Evolutionary conservation across 148 eudicot species (phyloP), one percentile per base, ranked within the genome.

Genomic region (Cornus controversa): DNA sequence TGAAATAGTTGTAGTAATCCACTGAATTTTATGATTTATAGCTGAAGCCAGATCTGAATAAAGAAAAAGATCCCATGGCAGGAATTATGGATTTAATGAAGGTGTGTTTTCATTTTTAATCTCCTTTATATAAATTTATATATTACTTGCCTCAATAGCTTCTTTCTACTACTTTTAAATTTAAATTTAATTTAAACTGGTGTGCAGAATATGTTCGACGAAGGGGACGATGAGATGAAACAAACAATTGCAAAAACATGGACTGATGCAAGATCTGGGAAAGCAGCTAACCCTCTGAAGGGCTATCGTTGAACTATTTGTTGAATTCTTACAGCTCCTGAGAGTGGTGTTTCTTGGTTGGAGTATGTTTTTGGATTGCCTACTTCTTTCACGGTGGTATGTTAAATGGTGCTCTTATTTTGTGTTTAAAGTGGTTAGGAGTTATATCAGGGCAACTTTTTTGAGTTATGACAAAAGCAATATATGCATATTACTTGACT

Each of bases 21-120:
- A 40, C 45, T 40, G 45, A 9, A 40, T 40, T 40, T 40, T 40
- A 9, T 40, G 18, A 26, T 37, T 31, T 82, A 64, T 79, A 95
- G 97, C 66, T 95, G 77, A 95, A 89, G 84, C 93, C 97, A 11
- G 90, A 79, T 40, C 58, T 91, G 71, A 96, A 89, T 73, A 89
- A 93, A 79, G 95, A 90, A 47, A 80, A 84, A 76, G 98, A 93
- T 70, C 96, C 98, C 3, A 95, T 93, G 98, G 97, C 94, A 34
- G 98, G 98, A 58, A 93, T 95, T 27, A 93, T 95, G 97, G 96
- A 91, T 77, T 79, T 93, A 72, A 91, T 95, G 98, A 95, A 95
- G 98, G 98, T 89, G 82, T 24, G 50, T 26, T 27, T n/a, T 60
- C 8, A 20, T 57, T 16, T 57, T 57, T 36, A 36, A 36, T 36